Evolutionary conservation across 108 stramenopile genomes (phyloP), one percentile per base, ranked within the genome.

Genomic region (Licmophora abbreviata): DNA sequence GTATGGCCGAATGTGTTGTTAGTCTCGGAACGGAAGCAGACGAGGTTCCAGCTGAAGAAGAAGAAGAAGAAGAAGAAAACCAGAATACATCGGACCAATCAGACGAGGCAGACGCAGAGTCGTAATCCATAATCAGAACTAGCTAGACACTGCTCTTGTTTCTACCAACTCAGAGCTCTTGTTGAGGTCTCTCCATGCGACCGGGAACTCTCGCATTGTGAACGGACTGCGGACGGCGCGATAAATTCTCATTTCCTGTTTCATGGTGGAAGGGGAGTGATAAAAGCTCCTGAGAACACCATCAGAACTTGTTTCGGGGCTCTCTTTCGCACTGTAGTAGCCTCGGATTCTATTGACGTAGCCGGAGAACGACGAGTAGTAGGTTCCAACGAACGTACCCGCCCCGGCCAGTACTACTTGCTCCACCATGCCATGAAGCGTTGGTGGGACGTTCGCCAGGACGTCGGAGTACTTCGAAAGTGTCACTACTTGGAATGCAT

Each of bases 111-210:
- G n/a, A n/a, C n/a, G n/a, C n/a, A n/a, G n/a, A n/a, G n/a, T n/a
- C n/a, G n/a, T n/a, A n/a, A n/a, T n/a, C n/a, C n/a, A n/a, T n/a
- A n/a, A n/a, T n/a, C n/a, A n/a, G n/a, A n/a, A n/a, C n/a, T n/a
- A n/a, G n/a, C n/a, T n/a, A n/a, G n/a, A n/a, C n/a, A n/a, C n/a
- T n/a, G n/a, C n/a, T n/a, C n/a, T n/a, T n/a, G n/a, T n/a, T n/a
- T n/a, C n/a, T n/a, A n/a, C n/a, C n/a, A n/a, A n/a, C n/a, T n/a
- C n/a, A n/a, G n/a, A n/a, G 20, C 73, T 62, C 15, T 63, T 35
- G 38, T 85, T 79, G 59, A 85, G 78, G 46, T 79, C 69, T 29
- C 63, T 48, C 84, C 84, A 85, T 36, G 71, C 67, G 8, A 51
- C 50, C 14, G 73, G 77, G 22, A 58, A 85, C 57, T 85, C 84